These are phyloP conservation scores for Pichia heedii DNA, from an alignment of 805 yeast species.

Conservation along the genomic window DNA sequence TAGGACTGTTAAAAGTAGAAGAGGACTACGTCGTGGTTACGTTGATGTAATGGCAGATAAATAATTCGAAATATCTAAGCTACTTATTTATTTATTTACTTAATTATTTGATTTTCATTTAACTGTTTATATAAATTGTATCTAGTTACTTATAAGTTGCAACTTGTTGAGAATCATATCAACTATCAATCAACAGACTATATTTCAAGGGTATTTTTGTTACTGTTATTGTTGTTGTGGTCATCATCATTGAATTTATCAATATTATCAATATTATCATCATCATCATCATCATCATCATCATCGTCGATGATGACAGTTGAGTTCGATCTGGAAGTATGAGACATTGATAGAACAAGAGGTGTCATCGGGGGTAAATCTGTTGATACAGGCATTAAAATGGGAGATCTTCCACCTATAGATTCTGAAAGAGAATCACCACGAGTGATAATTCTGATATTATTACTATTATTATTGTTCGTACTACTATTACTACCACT, in stretches of 20 bases:
- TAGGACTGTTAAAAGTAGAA: constrained; percentile 37
- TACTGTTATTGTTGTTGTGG: background rate
- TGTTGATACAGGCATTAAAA: constrained; percentile 26
- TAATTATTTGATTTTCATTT: too few relatives aligned
- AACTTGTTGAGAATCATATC: too few relatives aligned
- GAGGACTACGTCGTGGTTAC: constrained; percentile 50
- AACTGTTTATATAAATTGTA: too few relatives aligned
- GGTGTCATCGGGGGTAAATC: constrained; percentile 32
- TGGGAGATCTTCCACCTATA: constrained; percentile 27
- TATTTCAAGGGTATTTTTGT: background rate
- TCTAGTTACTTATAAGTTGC: too few relatives aligned
- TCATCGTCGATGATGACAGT: constrained; percentile 11
- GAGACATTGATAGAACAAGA: constrained; percentile 21
- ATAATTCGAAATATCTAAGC: too few relatives aligned
- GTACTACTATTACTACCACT: too few relatives aligned
- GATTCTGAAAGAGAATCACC: constrained; percentile 20
- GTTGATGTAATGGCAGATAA: constrained; percentile 51
- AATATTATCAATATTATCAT: background rate
- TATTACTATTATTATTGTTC: background rate
- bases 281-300: constrained; percentile 6
- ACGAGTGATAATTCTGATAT: constrained; percentile 10
- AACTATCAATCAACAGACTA: too few relatives aligned
- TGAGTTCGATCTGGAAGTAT: constrained; percentile 3
- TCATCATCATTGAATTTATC: too few relatives aligned
- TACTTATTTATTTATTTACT: too few relatives aligned